These are phyloP conservation scores for Chrysoporthe puriensis DNA, from an alignment of 2,329 filamentous ascomycete species.

Conservation along the genomic window DNA sequence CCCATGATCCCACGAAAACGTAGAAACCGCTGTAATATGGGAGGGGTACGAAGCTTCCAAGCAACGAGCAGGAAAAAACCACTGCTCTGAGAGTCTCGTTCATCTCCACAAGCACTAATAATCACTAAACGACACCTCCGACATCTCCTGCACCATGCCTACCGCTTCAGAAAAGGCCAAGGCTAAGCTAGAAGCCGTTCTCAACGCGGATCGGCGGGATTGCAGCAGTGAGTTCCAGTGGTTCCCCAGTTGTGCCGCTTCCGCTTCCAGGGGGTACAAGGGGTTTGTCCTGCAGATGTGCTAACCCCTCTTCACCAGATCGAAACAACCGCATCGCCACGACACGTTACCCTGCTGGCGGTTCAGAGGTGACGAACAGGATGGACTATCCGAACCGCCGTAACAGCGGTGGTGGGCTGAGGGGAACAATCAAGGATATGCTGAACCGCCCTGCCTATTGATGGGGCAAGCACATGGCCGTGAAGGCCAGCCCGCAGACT, in stretches of 20 bases:
- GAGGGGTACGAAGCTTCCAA: too few species aligned
- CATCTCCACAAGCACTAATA: neutral
- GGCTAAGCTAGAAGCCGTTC: neutral
- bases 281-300: neutral
- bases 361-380: constrained; percentile 10
- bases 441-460: constrained; percentile 9
- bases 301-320: neutral
- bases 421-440: constrained; percentile 1
- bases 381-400: constrained; percentile 6
- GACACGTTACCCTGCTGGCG: constrained; percentile 1
- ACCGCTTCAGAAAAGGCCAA: constrained; percentile 6
- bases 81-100: neutral
- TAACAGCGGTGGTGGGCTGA: neutral
- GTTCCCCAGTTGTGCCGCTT: neutral
- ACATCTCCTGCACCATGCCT: neutral
- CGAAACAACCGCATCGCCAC: neutral
- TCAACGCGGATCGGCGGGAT: constrained; percentile 1
- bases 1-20: neutral
- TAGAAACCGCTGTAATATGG: neutral
- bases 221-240: neutral
- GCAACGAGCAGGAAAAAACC: neutral
- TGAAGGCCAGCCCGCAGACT: neutral
- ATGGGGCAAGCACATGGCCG: neutral
- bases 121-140: neutral
- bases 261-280: too few species aligned